Evolutionary conservation across 179 eudicot genomes (phyloP), one percentile per base, ranked within the genome.

Genomic region (Patellifolia procumbens): DNA sequence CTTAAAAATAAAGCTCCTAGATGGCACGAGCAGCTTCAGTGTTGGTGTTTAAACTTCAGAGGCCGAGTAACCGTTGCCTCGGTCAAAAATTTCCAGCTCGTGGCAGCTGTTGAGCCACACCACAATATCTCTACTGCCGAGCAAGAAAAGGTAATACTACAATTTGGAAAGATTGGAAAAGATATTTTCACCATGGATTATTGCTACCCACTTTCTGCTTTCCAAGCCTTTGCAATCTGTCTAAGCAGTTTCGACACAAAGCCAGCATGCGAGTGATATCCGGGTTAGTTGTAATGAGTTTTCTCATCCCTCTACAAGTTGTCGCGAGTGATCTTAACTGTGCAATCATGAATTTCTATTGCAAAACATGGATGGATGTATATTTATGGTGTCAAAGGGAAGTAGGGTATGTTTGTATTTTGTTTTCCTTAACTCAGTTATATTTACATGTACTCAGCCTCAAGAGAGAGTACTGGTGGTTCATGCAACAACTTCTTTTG

Each of bases 171-270:
- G 83, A 89, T 93, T 45, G 98, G 98, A 29, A 93, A 90, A 63
- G 95, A 93, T 62, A 91, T 93, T 7, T 93, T 93, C 84, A 91
- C 97, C 80, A 93, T 93, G 98, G 98, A 93, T 83, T 93, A 91
- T 81, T 75, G 91, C 32, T 93, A 93, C 76, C 98, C 98, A 6
- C 90, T 93, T 29, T 91, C 98, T 48, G 98, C 92, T 19, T 91
- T 88, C 83, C 98, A 93, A 83, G 98, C 98, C 74, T 93, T 93
- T 78, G 91, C 98, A n/a, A 83, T 93, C 9, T 91, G 98, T 83
- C 88, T 93, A 83, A 91, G 97, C 82, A 93, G 97, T 89, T 93
- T 93, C 63, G 98, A 91, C 82, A 91, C 98, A 5, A 93, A 93
- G 82, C 98, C 97, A 9, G 97, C 94, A 26, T 93, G 98, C 83